Evolutionary conservation across 2,329 filamentous ascomycete genomes (phyloP), one percentile per base, ranked within the genome.

Genomic region (Emergomyces orientalis): DNA sequence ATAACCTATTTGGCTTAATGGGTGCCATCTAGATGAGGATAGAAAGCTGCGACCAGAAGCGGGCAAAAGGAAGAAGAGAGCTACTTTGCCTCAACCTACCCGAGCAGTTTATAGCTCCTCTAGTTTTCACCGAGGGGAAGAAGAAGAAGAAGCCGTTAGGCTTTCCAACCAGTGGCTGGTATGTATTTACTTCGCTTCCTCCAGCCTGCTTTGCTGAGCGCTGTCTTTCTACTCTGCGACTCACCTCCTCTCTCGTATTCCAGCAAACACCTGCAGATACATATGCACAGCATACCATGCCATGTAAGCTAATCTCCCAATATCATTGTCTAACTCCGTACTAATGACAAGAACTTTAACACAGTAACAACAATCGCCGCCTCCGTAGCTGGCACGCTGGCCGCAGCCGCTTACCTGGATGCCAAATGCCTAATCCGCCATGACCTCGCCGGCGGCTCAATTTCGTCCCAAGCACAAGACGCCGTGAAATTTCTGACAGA

Each of bases 341-440:
- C 39, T 32, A 45, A 59, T 19, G 17, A 9, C 52, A n/a, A 7
- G 9, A 3, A 3, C 11, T 37, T 37, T 19, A 55, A 37, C 41
- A 1, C 14, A 60, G 59, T 60, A 17, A 30, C 49, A 54, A 60
- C 30, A 19, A n/a, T 60, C 30, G 59, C 43, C 11, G 45, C 32
- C 19, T 32, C 45, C 30, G 59, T 52, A 14, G 59, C 59, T 17
- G 59, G 59, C 9, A 41, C 45, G 25, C 59, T 60, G 19, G 59
- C 59, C 19, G 30, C 59, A 25, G 45, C 59, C 17, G 59, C 59
- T 6, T 60, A 60, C 22, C 59, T 60, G 5, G 59, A 60, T 39
- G 59, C 59, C 25, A 60, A 60, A 60, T 30, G 14, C 47, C 25
- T 60, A 14, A 3, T 60, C 59, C 59, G 59, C 32, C 45, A 39